Conservation (phyloP, 352 stramenopile genomes). For the Aphanomyces stellatus region DNA sequence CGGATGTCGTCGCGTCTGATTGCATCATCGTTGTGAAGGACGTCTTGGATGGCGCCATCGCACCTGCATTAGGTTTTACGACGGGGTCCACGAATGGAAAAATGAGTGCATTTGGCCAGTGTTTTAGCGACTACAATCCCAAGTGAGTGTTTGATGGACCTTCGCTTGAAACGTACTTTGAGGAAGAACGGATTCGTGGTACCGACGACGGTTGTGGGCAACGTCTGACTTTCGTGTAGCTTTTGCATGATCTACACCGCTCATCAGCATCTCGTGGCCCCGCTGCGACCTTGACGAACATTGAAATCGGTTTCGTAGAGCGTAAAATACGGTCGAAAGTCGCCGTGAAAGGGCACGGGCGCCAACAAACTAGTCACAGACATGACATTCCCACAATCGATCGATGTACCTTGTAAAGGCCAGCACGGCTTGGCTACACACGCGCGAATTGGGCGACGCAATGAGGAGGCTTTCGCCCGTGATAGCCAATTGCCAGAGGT, state of each 20-base stretch:
- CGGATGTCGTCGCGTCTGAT: too few species aligned
- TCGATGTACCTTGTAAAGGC: conserved; percentile 57
- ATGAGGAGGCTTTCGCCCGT: conserved; percentile 76
- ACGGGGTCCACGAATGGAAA: conserved; percentile 59
- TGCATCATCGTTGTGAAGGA: too few species aligned
- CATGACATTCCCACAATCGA: background rate
- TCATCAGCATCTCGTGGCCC: too few species aligned
- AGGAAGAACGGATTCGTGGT: conserved; percentile 86
- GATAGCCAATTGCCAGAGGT: conserved; percentile 80
- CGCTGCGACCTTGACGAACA: too few species aligned
- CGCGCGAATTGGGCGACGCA: conserved; percentile 61
- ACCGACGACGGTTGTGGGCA: conserved; percentile 55
- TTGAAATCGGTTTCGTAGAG: conserved; percentile 79
- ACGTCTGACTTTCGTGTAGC: conserved; percentile 32
- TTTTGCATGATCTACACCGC: conserved; percentile 9
- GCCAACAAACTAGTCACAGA: conserved; percentile 53
- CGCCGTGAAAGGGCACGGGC: conserved; percentile 64
- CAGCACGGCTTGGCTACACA: conserved; percentile 72
- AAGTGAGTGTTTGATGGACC: background rate
- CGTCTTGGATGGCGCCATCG: background rate
- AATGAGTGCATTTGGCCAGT: conserved; percentile 72
- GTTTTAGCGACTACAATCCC: conserved; percentile 39
- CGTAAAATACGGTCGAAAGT: conserved; percentile 81
- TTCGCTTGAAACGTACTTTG: conserved; percentile 35
- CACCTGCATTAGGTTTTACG: background rate